Percentiles rank a stretch among this genome's conserved stretches.
phyloP scores from a whole-genome alignment of 2,329 filamentous ascomycete genomes.

The Fusarium oxysporum region DNA sequence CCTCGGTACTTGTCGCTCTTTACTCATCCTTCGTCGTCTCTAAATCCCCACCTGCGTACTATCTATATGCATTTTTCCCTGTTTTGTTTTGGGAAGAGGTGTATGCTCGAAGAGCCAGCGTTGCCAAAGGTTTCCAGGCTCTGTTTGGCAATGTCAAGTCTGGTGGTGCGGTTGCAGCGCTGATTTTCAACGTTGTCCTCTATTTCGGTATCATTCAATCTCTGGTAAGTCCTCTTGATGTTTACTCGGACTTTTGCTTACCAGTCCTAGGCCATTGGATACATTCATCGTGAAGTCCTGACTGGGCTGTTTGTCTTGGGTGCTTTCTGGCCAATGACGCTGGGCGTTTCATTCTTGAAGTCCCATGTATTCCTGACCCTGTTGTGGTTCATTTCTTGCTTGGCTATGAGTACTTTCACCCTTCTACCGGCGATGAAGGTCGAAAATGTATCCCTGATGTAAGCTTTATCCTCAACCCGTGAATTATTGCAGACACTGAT shows the following conservation, averaged over 20 bases:
- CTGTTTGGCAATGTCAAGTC: conserved; percentile 78
- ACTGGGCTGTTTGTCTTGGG: conserved; percentile 82
- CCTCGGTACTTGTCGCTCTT: conserved; percentile 77
- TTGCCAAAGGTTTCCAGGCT: conserved; percentile 73
- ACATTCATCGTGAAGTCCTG: conserved; percentile 89
- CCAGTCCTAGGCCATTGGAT: conserved; percentile 80
- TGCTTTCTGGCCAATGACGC: conserved; percentile 80
- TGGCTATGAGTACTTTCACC: conserved; percentile 91
- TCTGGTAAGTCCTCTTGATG: conserved; percentile 66
- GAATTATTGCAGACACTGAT: conserved; percentile 13
- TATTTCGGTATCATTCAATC: conserved; percentile 84
- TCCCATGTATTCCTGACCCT: conserved; percentile 72
- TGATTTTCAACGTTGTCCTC: conserved; percentile 71
- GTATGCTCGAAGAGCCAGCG: conserved; percentile 78
- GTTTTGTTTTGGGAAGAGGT: conserved; percentile 98
- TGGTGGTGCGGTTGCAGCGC: conserved; percentile 64
- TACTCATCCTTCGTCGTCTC: conserved; percentile 86
- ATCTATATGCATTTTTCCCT: conserved; percentile 91
- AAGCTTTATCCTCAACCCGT: conserved; percentile 44
- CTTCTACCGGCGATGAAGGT: conserved; percentile 87
- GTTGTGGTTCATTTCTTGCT: conserved; percentile 81
- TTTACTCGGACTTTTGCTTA: conserved; percentile 5
- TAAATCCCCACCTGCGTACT: conserved; percentile 85
- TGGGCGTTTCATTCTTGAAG: conserved; percentile 78
- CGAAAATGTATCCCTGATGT: conserved; percentile 82